Evolutionary conservation across 2,329 filamentous ascomycete genomes (phyloP).

Genomic region (Purpureocillium lavendulum): DNA sequence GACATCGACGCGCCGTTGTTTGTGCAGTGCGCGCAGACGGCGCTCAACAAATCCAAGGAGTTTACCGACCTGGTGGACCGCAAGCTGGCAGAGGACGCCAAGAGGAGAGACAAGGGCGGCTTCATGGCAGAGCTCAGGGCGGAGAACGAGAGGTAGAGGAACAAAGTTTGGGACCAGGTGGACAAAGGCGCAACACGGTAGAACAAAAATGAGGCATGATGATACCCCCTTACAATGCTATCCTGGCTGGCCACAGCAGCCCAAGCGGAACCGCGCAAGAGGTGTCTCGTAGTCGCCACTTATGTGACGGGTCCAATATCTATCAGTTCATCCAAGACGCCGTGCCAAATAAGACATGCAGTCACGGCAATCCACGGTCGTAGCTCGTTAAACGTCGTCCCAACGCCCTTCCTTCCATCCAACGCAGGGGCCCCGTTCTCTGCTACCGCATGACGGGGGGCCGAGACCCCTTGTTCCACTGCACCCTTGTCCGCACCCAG

Average conservation of each 20-base stretch:
- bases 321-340: constrained; percentile 5
- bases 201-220: constrained; percentile 6
- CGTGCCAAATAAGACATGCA: constrained; percentile 3
- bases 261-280: not conserved
- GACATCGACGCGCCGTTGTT: constrained; percentile 73
- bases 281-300: not conserved
- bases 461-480: constrained; percentile 91
- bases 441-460: constrained; percentile 84
- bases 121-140: constrained; percentile 69
- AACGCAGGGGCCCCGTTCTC: not conserved
- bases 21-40: constrained; percentile 66
- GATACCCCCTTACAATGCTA: constrained; percentile 8
- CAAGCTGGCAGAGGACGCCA: constrained; percentile 69
- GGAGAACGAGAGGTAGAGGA: constrained; percentile 62
- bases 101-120: constrained; percentile 69
- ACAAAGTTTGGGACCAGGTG: not conserved
- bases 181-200: constrained; percentile 2
- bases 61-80: constrained; percentile 66
- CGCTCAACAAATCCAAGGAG: constrained; percentile 72
- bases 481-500: constrained; percentile 85
- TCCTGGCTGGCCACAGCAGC: not conserved
- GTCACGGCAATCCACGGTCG: constrained; percentile 3
- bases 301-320: constrained; percentile 2
- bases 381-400: constrained; percentile 4
- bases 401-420: no score